Percentiles rank a stretch among this genome's conserved stretches.
Conservation (phyloP, 1,284 basidiomycete species). For the Lentinula novae-zelandiae region DNA sequence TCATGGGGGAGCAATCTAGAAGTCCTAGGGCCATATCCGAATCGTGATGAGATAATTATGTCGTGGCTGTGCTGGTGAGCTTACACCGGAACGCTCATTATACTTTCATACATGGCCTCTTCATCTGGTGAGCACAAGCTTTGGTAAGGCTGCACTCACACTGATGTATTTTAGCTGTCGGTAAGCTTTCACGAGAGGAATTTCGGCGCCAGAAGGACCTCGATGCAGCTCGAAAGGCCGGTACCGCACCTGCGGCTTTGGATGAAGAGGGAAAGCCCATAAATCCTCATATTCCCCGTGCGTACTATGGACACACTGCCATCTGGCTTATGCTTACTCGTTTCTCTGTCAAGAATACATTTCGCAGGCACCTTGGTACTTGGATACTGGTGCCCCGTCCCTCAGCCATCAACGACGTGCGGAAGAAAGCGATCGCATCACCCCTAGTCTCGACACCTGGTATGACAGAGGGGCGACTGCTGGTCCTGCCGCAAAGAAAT, state of each 20-base stretch:
- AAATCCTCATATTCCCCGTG: slow-evolving; percentile 97
- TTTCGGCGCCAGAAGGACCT: slow-evolving; percentile 94
- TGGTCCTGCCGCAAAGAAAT: slow-evolving; percentile 92
- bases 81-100: too few relatives aligned
- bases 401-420: slow-evolving; percentile 86
- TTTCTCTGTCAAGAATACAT: slow-evolving; percentile 68
- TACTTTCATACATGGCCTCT: slow-evolving; percentile 8
- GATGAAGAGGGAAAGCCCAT: slow-evolving; percentile 94
- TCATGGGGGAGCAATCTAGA: background rate
- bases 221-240: slow-evolving; percentile 94
- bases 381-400: slow-evolving; percentile 88
- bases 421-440: slow-evolving; percentile 61
- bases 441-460: slow-evolving; percentile 83
- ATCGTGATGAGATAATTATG: background rate
- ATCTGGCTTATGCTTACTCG: slow-evolving; percentile 10
- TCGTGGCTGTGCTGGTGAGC: background rate
- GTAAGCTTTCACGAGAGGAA: slow-evolving; percentile 91
- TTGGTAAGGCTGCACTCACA: background rate
- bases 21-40: background rate
- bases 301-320: slow-evolving; percentile 26
- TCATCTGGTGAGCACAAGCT: slow-evolving; percentile 8
- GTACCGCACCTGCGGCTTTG: slow-evolving; percentile 92
- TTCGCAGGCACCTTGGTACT: slow-evolving; percentile 97
- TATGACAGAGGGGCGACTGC: slow-evolving; percentile 88
- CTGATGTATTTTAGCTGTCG: slow-evolving; percentile 25